Conservation (phyloP, 441 rosid species). For the Adansonia grandidieri region DNA sequence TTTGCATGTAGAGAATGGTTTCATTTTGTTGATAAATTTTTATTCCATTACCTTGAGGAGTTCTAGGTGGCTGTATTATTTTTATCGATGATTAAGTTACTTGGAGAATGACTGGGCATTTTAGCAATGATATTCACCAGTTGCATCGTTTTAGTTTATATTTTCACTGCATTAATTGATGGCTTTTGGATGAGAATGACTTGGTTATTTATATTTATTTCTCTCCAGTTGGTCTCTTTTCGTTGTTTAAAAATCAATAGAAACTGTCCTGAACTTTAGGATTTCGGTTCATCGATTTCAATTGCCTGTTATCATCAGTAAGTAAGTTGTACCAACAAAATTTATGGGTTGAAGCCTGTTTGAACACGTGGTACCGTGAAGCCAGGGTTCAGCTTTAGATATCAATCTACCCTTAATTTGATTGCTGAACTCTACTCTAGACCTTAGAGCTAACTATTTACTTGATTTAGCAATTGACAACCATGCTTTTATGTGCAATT, state of each 20-base stretch:
- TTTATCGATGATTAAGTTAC: background rate
- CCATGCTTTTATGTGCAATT: background rate
- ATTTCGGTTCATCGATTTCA: background rate
- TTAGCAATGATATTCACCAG: background rate
- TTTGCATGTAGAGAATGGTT: background rate
- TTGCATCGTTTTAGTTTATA: background rate
- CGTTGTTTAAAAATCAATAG: background rate
- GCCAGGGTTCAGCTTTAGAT: background rate
- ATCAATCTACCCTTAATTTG: background rate
- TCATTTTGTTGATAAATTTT: background rate
- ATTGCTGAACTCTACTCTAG: background rate
- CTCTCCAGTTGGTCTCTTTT: background rate
- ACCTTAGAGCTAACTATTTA: background rate
- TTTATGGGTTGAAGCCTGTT: background rate
- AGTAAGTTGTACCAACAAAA: background rate
- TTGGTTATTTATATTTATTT: background rate
- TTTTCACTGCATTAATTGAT: background rate
- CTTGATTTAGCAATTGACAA: background rate
- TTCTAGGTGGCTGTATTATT: background rate
- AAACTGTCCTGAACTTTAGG: background rate
- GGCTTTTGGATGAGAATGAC: slow-evolving; percentile 10
- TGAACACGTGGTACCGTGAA: background rate
- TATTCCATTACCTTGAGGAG: background rate
- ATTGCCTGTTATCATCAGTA: background rate
- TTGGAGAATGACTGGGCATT: background rate